Evolutionary conservation across 768 basidiomycete genomes (phyloP).

Genomic region (Mycena rebaudengoi): DNA sequence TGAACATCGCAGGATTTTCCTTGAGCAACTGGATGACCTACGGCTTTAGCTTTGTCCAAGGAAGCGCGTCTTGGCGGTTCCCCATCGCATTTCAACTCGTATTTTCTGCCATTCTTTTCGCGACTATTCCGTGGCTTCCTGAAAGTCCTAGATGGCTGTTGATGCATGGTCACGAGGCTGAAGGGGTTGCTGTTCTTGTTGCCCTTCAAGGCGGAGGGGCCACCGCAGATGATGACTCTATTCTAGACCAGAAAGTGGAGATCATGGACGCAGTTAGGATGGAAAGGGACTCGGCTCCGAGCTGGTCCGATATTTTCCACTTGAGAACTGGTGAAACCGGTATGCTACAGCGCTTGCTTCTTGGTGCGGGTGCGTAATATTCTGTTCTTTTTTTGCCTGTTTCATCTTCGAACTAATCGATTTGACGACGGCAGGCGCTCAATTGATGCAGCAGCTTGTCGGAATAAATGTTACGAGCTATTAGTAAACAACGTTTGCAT

Average conservation of each 20-base stretch:
- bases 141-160: constrained; percentile 60
- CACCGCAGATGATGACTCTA: constrained; percentile 44
- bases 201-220: constrained; percentile 52
- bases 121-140: constrained; percentile 58
- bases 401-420: background rate
- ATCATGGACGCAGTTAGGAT: constrained; percentile 55
- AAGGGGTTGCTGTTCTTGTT: constrained; percentile 51
- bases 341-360: constrained; percentile 51
- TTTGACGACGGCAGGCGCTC: constrained; percentile 43
- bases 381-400: background rate
- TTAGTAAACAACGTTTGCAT: constrained; percentile 50
- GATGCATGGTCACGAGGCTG: constrained; percentile 51
- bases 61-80: constrained; percentile 57
- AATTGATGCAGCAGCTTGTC: constrained; percentile 62
- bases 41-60: constrained; percentile 54
- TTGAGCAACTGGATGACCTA: constrained; percentile 65
- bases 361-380: constrained; percentile 48
- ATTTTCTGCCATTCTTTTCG: constrained; percentile 53
- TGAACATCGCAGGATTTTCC: constrained; percentile 61
- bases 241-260: constrained; percentile 47
- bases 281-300: constrained; percentile 51
- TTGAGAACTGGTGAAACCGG: constrained; percentile 54
- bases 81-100: constrained; percentile 60
- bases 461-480: constrained; percentile 63
- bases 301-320: constrained; percentile 50